Base-by-base conservation (phyloP, 345 rosid species). In the Boechera stricta region DNA sequence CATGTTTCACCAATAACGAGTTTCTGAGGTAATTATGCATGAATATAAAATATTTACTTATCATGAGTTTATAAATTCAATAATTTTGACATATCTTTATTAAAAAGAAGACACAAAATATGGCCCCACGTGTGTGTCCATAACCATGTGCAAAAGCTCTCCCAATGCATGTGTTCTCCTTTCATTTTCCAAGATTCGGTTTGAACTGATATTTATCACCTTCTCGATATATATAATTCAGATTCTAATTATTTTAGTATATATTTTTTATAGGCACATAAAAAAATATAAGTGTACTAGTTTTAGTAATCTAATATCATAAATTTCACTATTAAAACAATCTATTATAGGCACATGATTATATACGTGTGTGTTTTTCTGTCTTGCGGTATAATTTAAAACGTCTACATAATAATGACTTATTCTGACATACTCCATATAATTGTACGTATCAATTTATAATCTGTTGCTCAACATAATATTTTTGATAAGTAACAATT, bases 101-200 rank as follows among this genome's bases (percentile, higher is more conserved):
- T 3, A 3, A 42, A 54, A 12, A 55, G 26, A 33, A 4, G 65
- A 62, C 35, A 32, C 33, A 21, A 57, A 65, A 53, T 36, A 4
- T 49, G 81, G 4, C 36, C 73, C 77, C 77, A 58, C 69, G 77
- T 51, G 69, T 78, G 67, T 71, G 77, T 48, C 55, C 72, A 49
- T 59, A 59, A 59, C 49, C 81, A 78, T 78, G 77, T 78, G 77
- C 73, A 41, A 66, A 77, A 44, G 62, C 55, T 48, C 56, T 59
- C 33, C 1, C 53, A 12, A 32, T 32, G 64, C 77, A 72, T 78
- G 73, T 72, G 77, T 66, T 67, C 41, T 72, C 60, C 56, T 73
- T 54, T 72, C 48, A 10, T 47, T 72, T 77, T 58, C 63, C 21
- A 57, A 54, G 33, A 65, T 65, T 77, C 64, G 16, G 7, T 57